Percentiles rank a stretch among this genome's conserved stretches.
phyloP scores from a whole-genome alignment of 1,284 basidiomycete species.

The Trichosporon sp. region DNA sequence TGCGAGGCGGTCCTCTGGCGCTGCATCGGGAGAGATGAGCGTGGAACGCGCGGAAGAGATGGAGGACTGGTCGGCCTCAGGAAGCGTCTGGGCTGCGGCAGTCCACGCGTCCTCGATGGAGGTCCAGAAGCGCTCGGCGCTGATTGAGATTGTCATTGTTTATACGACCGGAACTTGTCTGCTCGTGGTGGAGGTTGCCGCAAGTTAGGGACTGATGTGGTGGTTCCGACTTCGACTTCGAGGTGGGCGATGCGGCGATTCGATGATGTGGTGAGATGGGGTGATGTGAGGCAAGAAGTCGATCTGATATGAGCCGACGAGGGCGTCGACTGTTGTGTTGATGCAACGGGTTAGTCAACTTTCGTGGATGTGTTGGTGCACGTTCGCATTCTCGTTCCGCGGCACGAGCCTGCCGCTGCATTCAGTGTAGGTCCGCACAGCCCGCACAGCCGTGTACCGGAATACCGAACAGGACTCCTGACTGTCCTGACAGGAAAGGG shows the following conservation, averaged over 20 bases:
- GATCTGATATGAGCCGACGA: no score
- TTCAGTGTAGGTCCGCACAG: neutral
- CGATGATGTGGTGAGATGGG: no score
- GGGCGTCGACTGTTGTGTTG: no score
- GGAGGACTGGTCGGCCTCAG: neutral
- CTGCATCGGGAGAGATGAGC: neutral
- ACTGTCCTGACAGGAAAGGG: neutral
- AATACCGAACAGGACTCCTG: no score
- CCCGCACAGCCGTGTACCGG: neutral
- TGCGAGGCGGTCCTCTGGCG: neutral
- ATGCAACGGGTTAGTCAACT: slow-evolving; percentile 1
- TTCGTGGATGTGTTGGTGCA: neutral
- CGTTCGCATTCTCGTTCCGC: neutral
- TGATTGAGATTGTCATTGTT: slow-evolving; percentile 6
- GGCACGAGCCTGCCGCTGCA: neutral
- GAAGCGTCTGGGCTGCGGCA: neutral
- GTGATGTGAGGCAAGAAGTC: no score
- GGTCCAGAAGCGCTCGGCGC: neutral
- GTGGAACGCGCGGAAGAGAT: neutral
- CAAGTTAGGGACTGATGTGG: no score
- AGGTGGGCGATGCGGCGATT: no score
- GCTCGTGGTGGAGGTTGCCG: no score
- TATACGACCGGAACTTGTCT: no score
- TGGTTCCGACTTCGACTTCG: no score
- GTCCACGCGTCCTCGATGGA: neutral